phyloP scores from a whole-genome alignment of 345 rosid genomes.

The Boechera divaricarpa region DNA sequence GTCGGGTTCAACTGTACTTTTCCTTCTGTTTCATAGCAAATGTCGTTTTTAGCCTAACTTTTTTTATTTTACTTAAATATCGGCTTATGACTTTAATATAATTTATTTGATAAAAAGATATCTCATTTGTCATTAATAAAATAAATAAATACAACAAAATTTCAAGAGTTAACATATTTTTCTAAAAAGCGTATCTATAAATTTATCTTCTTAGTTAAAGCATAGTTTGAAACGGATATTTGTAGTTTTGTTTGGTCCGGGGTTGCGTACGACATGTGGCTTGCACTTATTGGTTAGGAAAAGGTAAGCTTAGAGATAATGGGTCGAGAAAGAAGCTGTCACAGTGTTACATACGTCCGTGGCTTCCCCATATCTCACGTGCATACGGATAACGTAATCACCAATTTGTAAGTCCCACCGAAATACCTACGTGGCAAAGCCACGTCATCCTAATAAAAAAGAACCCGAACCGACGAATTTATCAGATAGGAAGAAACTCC shows the following conservation, averaged over 20 bases:
- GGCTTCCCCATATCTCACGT: conserved; percentile 52
- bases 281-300: not conserved
- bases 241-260: conserved; percentile 21
- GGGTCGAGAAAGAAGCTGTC: conserved; percentile 39
- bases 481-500: conserved; percentile 37
- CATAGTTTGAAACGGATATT: not conserved
- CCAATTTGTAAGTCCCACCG: conserved; percentile 46
- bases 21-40: no score
- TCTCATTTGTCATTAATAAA: not conserved
- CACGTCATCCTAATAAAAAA: conserved; percentile 33
- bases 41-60: not conserved
- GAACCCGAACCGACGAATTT: conserved; percentile 16
- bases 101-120: not conserved
- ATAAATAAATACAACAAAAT: not conserved
- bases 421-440: conserved; percentile 28
- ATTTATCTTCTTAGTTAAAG: not conserved
- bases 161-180: not conserved
- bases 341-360: conserved; percentile 37
- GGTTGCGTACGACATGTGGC: conserved; percentile 25
- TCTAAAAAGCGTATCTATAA: not conserved
- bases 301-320: conserved; percentile 44
- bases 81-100: not conserved
- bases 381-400: conserved; percentile 56
- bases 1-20: no score
- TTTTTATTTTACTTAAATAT: not conserved